Conservation (phyloP, 2,329 filamentous ascomycete genomes). For the Ceratocystis colombiana region DNA sequence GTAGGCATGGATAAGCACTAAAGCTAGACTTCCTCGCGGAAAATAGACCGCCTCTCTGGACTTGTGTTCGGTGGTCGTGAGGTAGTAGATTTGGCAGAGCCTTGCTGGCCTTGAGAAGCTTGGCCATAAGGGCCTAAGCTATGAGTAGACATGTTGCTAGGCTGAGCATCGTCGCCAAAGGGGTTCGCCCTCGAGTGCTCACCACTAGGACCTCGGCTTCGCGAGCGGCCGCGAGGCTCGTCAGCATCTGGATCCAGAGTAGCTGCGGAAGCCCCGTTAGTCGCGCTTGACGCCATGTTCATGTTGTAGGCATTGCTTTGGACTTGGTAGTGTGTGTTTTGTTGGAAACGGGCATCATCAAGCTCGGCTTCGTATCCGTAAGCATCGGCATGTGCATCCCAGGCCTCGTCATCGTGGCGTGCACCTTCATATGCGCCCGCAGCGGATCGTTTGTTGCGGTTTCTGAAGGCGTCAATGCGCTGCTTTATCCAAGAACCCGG, state of each 20-base stretch:
- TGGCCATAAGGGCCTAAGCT: constrained; percentile 56
- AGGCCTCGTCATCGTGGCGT: constrained; percentile 60
- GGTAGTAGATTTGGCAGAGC: constrained; percentile 29
- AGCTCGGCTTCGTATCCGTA: constrained; percentile 38
- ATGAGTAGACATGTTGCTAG: constrained; percentile 51
- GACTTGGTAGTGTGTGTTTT: constrained; percentile 27
- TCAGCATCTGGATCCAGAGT: constrained; percentile 22
- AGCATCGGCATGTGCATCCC: constrained; percentile 62
- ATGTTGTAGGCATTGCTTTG: constrained; percentile 41
- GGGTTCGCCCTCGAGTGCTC: constrained; percentile 44
- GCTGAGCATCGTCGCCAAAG: constrained; percentile 59
- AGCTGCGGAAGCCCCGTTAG: constrained; percentile 30
- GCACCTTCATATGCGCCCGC: constrained; percentile 59
- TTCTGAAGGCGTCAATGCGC: constrained; percentile 53
- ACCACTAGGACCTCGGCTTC: constrained; percentile 37
- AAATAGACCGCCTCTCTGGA: constrained; percentile 59
- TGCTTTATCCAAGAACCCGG: constrained; percentile 64
- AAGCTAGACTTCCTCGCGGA: constrained; percentile 55
- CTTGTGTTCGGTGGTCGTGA: constrained; percentile 41
- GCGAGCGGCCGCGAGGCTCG: constrained; percentile 34
- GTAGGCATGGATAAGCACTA: background rate
- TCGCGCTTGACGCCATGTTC: constrained; percentile 38
- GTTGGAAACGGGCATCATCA: constrained; percentile 20
- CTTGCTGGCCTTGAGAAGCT: constrained; percentile 30
- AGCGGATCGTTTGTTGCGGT: constrained; percentile 55